Base-by-base conservation (phyloP, 768 basidiomycete genomes). In the Termitomyces sp. region DNA sequence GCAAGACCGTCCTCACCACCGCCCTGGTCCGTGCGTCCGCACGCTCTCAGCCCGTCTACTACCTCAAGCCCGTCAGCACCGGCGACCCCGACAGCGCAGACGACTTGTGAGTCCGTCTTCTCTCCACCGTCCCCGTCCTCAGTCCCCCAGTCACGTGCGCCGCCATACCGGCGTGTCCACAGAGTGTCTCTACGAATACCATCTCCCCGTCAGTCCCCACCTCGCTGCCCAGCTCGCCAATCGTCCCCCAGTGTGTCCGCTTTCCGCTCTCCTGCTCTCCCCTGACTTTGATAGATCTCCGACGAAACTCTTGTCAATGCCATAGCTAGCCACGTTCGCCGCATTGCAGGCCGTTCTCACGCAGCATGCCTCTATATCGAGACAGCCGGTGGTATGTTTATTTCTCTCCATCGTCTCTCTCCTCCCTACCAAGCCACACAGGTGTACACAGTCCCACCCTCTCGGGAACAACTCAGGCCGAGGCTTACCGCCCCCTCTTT, bases 171-270 rank as follows among this genome's bases (percentile, higher is more conserved):
- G 73, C 6, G 78, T 93, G 18, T 70, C 79, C 22, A 76, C 87
- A 0, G 78, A 85, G 22, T 96, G 93, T 71, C 76, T 98, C 7
- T 95, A 85, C 70, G 86, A 85, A 50, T 95, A 88, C 65, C 80
- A 89, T 33, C 88, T 95, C 54, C 96, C 96, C 0, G 90, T 98
- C 55, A 95, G 93, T 63, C 96, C 96, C 0, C 96, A 98, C 69
- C 77, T 98, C 22, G 96, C 96, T 1, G 93, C 81, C 6, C 75
- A 75, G 57, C 67, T 86, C 65, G 78, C 80, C 6, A 66, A 70
- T 11, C 52, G 57, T 16, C 47, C 54, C 1, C 44, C 49, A 3
- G 47, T 59, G 12, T 33, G 46, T 41, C 48, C 56, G 2, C 0
- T 31, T 9, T 7, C 24, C 2, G 16, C 16, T 9, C n/a, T 22